Conservation (phyloP, 495 filamentous ascomycete genomes). For the Aspergillus homomorphus region DNA sequence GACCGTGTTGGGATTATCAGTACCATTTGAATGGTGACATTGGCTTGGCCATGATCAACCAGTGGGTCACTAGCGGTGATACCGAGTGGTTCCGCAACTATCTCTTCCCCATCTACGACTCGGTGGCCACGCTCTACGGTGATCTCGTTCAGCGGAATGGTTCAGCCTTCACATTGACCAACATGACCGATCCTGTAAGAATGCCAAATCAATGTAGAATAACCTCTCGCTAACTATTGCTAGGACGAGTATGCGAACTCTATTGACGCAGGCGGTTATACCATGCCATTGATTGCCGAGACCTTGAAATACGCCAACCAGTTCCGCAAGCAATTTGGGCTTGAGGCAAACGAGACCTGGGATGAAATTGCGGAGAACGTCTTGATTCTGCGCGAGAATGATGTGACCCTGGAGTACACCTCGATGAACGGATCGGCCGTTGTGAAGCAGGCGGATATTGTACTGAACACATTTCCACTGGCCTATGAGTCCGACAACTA, state of each 20-base stretch:
- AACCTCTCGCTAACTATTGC: slow-evolving; percentile 3
- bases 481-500: slow-evolving; percentile 52
- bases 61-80: slow-evolving; percentile 60
- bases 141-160: slow-evolving; percentile 55
- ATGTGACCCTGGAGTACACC: slow-evolving; percentile 68
- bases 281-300: slow-evolving; percentile 62
- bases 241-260: slow-evolving; percentile 73
- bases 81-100: slow-evolving; percentile 49
- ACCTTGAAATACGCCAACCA: slow-evolving; percentile 54
- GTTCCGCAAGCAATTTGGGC: slow-evolving; percentile 55
- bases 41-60: slow-evolving; percentile 57
- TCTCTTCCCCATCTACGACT: slow-evolving; percentile 58
- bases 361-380: slow-evolving; percentile 51
- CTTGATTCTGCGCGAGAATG: slow-evolving; percentile 51
- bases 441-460: slow-evolving; percentile 66
- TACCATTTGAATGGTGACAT: slow-evolving; percentile 72
- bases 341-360: slow-evolving; percentile 51
- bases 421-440: slow-evolving; percentile 60
- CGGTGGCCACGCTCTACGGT: slow-evolving; percentile 54
- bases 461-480: slow-evolving; percentile 58
- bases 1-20: slow-evolving; percentile 61
- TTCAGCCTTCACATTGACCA: slow-evolving; percentile 51
- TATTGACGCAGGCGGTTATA: slow-evolving; percentile 68
- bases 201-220: no score
- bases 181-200: slow-evolving; percentile 72